Conservation (phyloP, 2,329 filamentous ascomycete species). For the Hypoxylon sp. region DNA sequence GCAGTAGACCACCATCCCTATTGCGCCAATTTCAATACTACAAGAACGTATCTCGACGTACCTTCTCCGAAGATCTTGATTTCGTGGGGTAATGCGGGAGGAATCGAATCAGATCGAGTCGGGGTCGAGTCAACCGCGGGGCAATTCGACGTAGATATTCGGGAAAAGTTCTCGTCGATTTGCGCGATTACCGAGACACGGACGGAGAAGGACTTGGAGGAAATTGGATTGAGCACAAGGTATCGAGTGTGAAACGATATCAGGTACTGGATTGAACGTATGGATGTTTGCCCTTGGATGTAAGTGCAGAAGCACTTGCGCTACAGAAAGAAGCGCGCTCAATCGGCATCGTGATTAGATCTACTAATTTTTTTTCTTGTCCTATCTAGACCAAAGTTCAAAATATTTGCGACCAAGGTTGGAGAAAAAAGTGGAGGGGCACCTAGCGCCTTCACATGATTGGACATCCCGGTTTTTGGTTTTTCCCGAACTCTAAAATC, state of each 20-base stretch:
- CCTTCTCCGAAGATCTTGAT: conserved; percentile 26
- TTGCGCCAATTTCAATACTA: conserved; percentile 18
- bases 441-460: conserved; percentile 23
- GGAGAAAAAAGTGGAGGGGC: conserved; percentile 39
- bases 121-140: conserved; percentile 31
- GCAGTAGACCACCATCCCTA: conserved; percentile 20
- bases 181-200: conserved; percentile 32
- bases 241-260: conserved; percentile 9
- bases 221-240: conserved; percentile 4
- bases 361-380: conserved; percentile 41
- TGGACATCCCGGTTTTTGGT: conserved; percentile 30
- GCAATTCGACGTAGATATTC: conserved; percentile 16
- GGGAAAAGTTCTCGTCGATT: conserved; percentile 24
- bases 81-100: conserved; percentile 11
- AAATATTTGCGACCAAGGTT: conserved; percentile 42
- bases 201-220: neutral
- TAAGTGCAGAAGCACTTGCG: conserved; percentile 34
- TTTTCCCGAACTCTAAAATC: conserved; percentile 37
- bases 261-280: conserved; percentile 12
- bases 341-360: conserved; percentile 40
- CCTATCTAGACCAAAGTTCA: conserved; percentile 17
- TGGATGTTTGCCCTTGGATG: conserved; percentile 20
- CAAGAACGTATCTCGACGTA: conserved; percentile 25
- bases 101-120: conserved; percentile 18
- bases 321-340: conserved; percentile 28